phyloP scores from a whole-genome alignment of 768 basidiomycete genomes.

The Lentinula aciculospora region DNA sequence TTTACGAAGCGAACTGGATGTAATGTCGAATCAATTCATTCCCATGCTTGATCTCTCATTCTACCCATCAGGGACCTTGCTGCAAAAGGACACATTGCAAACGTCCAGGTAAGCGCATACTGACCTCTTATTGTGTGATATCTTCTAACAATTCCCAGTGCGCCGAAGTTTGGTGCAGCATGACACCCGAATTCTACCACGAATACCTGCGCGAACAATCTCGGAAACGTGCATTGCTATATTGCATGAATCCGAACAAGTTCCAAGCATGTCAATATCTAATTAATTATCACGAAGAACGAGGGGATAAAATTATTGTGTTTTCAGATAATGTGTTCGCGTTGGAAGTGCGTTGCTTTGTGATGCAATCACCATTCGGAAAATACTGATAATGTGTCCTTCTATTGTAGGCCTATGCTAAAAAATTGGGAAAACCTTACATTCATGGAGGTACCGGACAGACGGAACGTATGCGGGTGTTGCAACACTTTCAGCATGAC shows the following conservation, averaged over 20 bases:
- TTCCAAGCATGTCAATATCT: conserved; percentile 99
- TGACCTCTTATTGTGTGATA: not conserved
- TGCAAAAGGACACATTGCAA: conserved; percentile 98
- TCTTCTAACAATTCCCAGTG: conserved; percentile 52
- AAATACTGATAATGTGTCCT: conserved; percentile 4
- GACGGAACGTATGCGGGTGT: conserved; percentile 90
- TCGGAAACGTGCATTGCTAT: conserved; percentile 90
- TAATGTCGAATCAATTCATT: conserved; percentile 16
- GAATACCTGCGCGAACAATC: conserved; percentile 93
- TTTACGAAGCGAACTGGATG: conserved; percentile 99
- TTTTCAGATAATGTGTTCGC: conserved; percentile 99
- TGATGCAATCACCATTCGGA: not conserved
- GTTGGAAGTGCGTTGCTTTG: conserved; percentile 65
- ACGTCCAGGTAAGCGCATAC: conserved; percentile 78
- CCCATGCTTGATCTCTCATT: conserved; percentile 11
- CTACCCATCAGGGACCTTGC: conserved; percentile 69
- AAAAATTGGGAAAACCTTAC: conserved; percentile 87
- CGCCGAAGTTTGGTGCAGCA: conserved; percentile 99
- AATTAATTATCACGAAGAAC: conserved; percentile 95
- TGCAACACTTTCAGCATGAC: conserved; percentile 94
- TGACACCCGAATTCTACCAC: conserved; percentile 99
- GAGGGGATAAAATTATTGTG: conserved; percentile 98
- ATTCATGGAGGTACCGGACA: conserved; percentile 96
- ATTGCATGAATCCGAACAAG: conserved; percentile 99
- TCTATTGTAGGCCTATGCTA: conserved; percentile 75